Base-by-base conservation (phyloP, 345 rosid species). In the Dimocarpus longan region DNA sequence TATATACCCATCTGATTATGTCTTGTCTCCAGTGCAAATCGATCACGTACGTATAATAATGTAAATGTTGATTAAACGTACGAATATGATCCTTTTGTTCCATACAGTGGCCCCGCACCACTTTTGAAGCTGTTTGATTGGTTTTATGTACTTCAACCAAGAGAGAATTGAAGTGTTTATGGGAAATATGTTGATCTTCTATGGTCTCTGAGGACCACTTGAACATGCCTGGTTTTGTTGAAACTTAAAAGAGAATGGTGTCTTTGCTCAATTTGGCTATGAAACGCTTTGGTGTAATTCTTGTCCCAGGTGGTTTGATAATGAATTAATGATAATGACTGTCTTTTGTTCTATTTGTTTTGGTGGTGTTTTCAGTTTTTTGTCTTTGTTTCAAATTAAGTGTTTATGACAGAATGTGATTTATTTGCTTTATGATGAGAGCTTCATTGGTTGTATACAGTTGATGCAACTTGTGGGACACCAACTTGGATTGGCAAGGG, bases 401-500 rank as follows among this genome's bases (percentile, higher is more conserved):
- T 10, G 28, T 21, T 42, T 28, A 26, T 1, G 52, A n/a, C 46
- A 0, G 19, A 8, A 62, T 43, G 56, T 24, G 18, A 13, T 22
- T 63, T 9, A 59, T 8, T 46, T 32, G 37, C 2, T 18, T 63
- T 46, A 39, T 37, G 21, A 60, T 46, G 42, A 43, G 10, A 48
- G 62, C 37, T 46, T 15, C 52, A 44, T 62, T 74, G 65, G 68
- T 52, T 78, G 64, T 71, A 16, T 73, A 86, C 88, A 90, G 98
- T 90, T 73, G 91, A 80, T 77, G 86, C 87, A 37, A 84, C 89
- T 77, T 89, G 86, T 84, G 89, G 87, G 76, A 79, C 91, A 3
- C 93, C 95, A 68, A 84, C 88, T 74, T 93, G 94, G 97, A 92
- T 93, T 71, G 93, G 93, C 42, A 95, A 88, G 82, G 96, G 97